These are phyloP conservation scores for Nannizziopsis arthrosporioides DNA, from an alignment of 2,329 filamentous ascomycete genomes.

Conservation along the genomic window DNA sequence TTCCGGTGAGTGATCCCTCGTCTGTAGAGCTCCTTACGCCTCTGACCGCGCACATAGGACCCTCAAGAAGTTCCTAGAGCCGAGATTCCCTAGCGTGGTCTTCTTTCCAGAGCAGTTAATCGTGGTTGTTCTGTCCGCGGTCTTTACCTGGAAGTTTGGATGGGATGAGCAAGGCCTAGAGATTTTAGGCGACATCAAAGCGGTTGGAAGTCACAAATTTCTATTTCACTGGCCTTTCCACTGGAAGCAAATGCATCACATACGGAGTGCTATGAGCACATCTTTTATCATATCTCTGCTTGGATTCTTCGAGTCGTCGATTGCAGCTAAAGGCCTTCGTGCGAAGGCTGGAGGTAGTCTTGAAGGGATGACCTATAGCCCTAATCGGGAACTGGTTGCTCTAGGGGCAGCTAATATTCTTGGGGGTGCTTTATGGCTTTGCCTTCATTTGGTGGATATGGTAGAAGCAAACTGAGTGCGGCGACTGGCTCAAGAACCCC, in stretches of 20 bases:
- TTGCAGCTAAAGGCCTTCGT: slow-evolving; percentile 83
- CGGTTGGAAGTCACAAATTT: slow-evolving; percentile 59
- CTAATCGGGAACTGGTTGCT: slow-evolving; percentile 87
- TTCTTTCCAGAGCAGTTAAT: slow-evolving; percentile 87
- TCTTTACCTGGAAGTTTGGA: slow-evolving; percentile 61
- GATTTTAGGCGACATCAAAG: slow-evolving; percentile 70
- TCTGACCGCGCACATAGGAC: slow-evolving; percentile 42
- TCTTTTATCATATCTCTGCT: slow-evolving; percentile 87
- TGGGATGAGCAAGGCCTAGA: slow-evolving; percentile 75
- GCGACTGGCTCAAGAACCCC: slow-evolving; percentile 85
- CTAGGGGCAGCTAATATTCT: slow-evolving; percentile 84
- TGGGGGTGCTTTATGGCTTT: slow-evolving; percentile 86
- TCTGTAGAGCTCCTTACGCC: neutral
- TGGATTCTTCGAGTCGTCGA: slow-evolving; percentile 96
- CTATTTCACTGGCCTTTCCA: slow-evolving; percentile 79
- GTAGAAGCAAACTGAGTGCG: slow-evolving; percentile 87
- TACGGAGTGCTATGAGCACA: slow-evolving; percentile 76
- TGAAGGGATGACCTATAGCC: slow-evolving; percentile 67
- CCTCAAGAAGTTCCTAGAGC: slow-evolving; percentile 68
- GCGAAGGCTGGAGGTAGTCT: slow-evolving; percentile 52
- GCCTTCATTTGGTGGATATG: slow-evolving; percentile 91
- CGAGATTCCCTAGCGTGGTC: slow-evolving; percentile 65
- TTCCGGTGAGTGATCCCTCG: slow-evolving; percentile 49
- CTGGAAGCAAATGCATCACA: slow-evolving; percentile 62
- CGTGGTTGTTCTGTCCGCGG: slow-evolving; percentile 72